phyloP scores from a whole-genome alignment of 768 basidiomycete species.

The Psilocybe subaeruginosa region DNA sequence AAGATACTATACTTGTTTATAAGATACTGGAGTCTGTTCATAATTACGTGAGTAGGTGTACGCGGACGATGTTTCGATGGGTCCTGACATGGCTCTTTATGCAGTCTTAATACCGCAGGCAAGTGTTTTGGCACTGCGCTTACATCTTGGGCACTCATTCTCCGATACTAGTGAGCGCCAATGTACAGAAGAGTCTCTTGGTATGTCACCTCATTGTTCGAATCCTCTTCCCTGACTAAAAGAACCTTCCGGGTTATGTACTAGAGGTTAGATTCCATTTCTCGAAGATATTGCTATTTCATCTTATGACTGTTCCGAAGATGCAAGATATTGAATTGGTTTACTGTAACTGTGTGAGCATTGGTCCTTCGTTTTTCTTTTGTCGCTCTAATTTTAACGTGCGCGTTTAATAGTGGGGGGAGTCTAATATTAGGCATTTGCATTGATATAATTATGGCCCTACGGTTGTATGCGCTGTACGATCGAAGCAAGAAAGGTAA shows the following conservation, averaged over 20 bases:
- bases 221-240: not conserved
- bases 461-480: conserved; percentile 2
- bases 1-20: conserved; percentile 6
- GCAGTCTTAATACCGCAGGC: not conserved
- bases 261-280: not conserved
- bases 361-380: not conserved
- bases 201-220: not conserved
- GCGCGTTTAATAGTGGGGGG: not conserved
- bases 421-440: not conserved
- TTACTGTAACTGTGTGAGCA: not conserved
- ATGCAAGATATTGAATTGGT: conserved; percentile 3
- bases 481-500: not conserved
- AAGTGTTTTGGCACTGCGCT: not conserved
- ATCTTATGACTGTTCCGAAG: not conserved
- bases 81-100: not conserved
- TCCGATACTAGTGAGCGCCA: not conserved
- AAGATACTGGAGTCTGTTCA: conserved; percentile 7
- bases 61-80: not conserved
- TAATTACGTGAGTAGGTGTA: not conserved
- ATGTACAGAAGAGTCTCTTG: not conserved
- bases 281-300: not conserved
- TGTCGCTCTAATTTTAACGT: no score
- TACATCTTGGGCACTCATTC: not conserved
- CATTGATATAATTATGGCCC: not conserved
- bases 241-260: no score